Evolutionary conservation across 306 rosid genomes (phyloP), one percentile per base, ranked within the genome.

Genomic region (Pyrus betulifolia): DNA sequence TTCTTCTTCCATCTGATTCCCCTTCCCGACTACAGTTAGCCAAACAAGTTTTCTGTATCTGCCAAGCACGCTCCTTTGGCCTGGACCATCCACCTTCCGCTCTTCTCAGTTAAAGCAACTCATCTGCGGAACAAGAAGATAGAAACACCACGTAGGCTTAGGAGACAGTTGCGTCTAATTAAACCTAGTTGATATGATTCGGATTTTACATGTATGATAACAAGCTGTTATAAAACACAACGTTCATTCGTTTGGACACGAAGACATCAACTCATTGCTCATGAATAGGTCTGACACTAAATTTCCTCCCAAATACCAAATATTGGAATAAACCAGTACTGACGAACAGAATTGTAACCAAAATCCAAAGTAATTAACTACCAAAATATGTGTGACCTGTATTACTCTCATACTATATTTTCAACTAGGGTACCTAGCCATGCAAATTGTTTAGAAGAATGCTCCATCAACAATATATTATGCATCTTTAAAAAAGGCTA

Each of bases 71-170:
- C 79, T 71, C 42, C 57, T 38, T 23, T 6, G 84, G 79, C 81
- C 19, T 64, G 58, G 51, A 70, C 75, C 46, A 31, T 69, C 42
- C 70, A 49, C 64, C 72, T 49, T 52, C 25, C 75, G 74, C 64
- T 84, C 76, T 60, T 64, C 66, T 69, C 87, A 61, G 81, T 85
- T 61, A 58, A 80, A 23, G 45, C 82, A 79, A 62, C 83, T 69
- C 81, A 77, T 83, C 91, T 90, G 90, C 27, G 58, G 15, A 77
- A 69, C 44, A 40, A 64, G 70, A 75, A 51, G 31, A 57, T 42
- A 60, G 62, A 66, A 11, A 51, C 52, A 61, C 44, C 59, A 42
- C 10, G 30, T 44, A 23, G 8, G 77, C 44, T 15, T 35, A 6
- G n/a, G 55, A 13, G 25, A 11, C 17, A 15, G 38, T 21, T 21